phyloP scores from a whole-genome alignment of 2,329 filamentous ascomycete species.

The Phyllosticta paracitricarpa region DNA sequence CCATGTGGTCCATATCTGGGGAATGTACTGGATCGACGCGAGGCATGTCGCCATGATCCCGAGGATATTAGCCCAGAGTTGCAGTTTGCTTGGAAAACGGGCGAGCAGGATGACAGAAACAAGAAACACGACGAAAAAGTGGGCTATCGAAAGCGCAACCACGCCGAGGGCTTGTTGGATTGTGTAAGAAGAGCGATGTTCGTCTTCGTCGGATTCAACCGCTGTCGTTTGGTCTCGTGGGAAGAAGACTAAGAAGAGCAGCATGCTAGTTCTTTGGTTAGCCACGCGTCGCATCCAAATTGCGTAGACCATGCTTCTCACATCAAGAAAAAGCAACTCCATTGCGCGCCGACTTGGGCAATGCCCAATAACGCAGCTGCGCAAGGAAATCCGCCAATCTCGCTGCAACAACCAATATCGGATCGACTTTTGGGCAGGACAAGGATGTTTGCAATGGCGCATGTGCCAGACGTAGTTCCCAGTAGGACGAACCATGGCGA shows the following conservation, averaged over 20 bases:
- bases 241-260: slow-evolving; percentile 96
- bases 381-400: slow-evolving; percentile 73
- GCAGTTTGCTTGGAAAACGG: slow-evolving; percentile 53
- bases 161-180: slow-evolving; percentile 74
- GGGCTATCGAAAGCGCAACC: slow-evolving; percentile 60
- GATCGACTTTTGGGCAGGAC: slow-evolving; percentile 72
- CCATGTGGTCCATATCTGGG: slow-evolving; percentile 90
- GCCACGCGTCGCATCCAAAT: not conserved
- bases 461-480: slow-evolving; percentile 82
- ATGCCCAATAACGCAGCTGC: slow-evolving; percentile 79
- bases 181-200: slow-evolving; percentile 32
- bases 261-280: slow-evolving; percentile 48
- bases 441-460: slow-evolving; percentile 85
- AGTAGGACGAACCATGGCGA: slow-evolving; percentile 92
- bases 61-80: slow-evolving; percentile 74
- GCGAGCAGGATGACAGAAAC: slow-evolving; percentile 55
- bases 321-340: slow-evolving; percentile 88
- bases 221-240: slow-evolving; percentile 28
- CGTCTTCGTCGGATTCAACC: slow-evolving; percentile 14
- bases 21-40: slow-evolving; percentile 82
- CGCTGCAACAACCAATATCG: slow-evolving; percentile 77
- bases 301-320: slow-evolving; percentile 28
- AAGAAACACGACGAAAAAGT: slow-evolving; percentile 65
- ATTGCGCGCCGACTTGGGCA: slow-evolving; percentile 82
- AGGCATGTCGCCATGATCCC: slow-evolving; percentile 70